These are phyloP conservation scores for Micractinium conductrix DNA, from an alignment of 139 green algal species.

Conservation along the genomic window DNA sequence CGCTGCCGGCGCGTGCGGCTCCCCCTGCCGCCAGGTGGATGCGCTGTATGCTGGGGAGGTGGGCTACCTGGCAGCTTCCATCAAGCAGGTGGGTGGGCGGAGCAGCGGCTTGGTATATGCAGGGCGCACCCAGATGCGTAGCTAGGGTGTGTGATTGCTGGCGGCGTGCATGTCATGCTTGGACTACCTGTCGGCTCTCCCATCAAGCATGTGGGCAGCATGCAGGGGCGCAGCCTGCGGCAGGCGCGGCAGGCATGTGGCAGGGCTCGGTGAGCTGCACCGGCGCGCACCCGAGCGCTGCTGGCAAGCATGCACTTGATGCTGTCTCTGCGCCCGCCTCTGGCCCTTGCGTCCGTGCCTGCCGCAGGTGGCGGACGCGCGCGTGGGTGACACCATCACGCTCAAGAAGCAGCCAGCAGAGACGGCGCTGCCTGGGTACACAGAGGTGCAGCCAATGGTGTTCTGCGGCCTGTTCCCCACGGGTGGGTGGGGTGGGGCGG, in stretches of 20 bases:
- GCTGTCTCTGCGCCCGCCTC: too few relatives aligned
- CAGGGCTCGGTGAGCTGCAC: too few relatives aligned
- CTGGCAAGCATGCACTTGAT: not conserved
- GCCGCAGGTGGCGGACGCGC: constrained; percentile 85
- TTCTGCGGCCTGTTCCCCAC: constrained; percentile 98
- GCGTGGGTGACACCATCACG: constrained; percentile 98
- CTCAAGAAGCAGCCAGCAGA: constrained; percentile 57
- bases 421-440: constrained; percentile 73
- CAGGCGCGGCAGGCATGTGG: not conserved
- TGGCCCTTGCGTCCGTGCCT: not conserved
- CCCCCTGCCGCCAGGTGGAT: constrained; percentile 70
- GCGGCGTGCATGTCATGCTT: too few relatives aligned
- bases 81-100: constrained; percentile 74
- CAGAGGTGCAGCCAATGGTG: constrained; percentile 94
- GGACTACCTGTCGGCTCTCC: too few relatives aligned
- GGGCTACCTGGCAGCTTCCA: constrained; percentile 92
- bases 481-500: not conserved
- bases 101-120: too few relatives aligned
- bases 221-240: too few relatives aligned
- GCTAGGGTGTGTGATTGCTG: not conserved
- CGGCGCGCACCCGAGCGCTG: not conserved
- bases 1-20: too few relatives aligned
- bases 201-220: too few relatives aligned
- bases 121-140: too few relatives aligned
- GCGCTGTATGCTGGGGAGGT: constrained; percentile 91